Percentiles rank a stretch among this genome's conserved stretches.
Conservation (phyloP, 1,284 basidiomycete genomes). For the Kwoniella shivajii region DNA sequence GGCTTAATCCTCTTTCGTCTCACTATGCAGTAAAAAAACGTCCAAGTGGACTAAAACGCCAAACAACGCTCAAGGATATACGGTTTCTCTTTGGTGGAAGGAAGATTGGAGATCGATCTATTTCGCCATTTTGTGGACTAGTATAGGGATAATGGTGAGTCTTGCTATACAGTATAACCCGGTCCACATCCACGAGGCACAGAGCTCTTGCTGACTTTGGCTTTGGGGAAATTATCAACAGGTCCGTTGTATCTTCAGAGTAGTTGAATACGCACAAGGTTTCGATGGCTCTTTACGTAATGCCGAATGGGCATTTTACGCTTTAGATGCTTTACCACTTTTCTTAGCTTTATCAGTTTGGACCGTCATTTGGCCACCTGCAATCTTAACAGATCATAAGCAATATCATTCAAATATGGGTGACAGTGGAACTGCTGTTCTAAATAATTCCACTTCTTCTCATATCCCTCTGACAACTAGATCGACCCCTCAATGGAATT, state of each 20-base stretch:
- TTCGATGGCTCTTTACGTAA: slow-evolving; percentile 66
- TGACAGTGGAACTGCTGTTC: background rate
- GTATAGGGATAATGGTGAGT: slow-evolving; percentile 66
- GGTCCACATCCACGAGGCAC: background rate
- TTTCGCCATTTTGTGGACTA: slow-evolving; percentile 61
- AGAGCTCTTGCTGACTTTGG: background rate
- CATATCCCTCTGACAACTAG: background rate
- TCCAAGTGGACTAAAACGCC: background rate
- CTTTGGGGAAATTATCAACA: background rate
- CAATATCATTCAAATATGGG: too few relatives aligned
- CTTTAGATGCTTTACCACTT: slow-evolving; percentile 62
- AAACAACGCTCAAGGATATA: background rate
- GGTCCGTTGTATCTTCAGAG: slow-evolving; percentile 68
- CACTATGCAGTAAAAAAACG: too few relatives aligned
- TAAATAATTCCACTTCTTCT: background rate
- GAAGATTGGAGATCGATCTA: slow-evolving; percentile 65
- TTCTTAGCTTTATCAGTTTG: slow-evolving; percentile 61
- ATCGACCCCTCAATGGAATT: background rate
- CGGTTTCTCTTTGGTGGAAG: slow-evolving; percentile 28
- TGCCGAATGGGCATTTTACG: slow-evolving; percentile 66
- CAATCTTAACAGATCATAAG: background rate
- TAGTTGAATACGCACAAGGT: slow-evolving; percentile 67
- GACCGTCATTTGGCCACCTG: slow-evolving; percentile 41
- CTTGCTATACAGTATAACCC: background rate
- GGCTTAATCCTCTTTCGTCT: too few relatives aligned